Evolutionary conservation across 2,329 filamentous ascomycete genomes (phyloP).

Genomic region (Juglanconis oblonga): DNA sequence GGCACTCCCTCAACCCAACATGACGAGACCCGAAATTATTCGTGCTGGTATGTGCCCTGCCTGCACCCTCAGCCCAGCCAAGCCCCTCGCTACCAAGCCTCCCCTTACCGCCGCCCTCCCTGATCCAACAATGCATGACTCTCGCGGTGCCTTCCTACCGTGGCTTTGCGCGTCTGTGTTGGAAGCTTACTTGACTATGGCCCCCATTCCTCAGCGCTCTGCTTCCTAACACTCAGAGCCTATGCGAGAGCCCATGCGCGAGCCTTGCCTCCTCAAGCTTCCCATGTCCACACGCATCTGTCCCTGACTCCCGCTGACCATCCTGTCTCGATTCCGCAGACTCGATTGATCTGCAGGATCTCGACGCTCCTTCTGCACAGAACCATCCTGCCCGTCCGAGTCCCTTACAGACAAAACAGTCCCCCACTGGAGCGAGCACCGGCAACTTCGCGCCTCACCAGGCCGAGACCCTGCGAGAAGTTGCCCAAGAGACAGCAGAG

Average conservation of each 20-base stretch:
- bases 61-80: not conserved
- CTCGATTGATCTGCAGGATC: conserved; percentile 91
- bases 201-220: not conserved
- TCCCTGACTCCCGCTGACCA: conserved; percentile 25
- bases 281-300: not conserved
- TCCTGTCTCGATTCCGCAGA: conserved; percentile 51
- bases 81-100: not conserved
- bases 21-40: conserved; percentile 60
- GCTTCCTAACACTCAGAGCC: not conserved
- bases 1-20: conserved; percentile 34
- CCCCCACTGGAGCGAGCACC: conserved; percentile 36
- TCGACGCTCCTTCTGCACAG: conserved; percentile 76
- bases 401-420: conserved; percentile 47
- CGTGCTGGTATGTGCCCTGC: conserved; percentile 51
- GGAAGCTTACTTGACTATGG: not conserved
- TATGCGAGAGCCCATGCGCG: conserved; percentile 2
- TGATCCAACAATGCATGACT: conserved; percentile 7
- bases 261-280: conserved; percentile 12
- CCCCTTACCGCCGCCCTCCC: not conserved
- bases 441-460: conserved; percentile 70
- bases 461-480: conserved; percentile 76
- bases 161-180: conserved; percentile 7
- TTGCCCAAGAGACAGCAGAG: conserved; percentile 72
- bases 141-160: not conserved
- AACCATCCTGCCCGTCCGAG: conserved; percentile 62